Evolutionary conservation across 345 rosid genomes (phyloP).

Genomic region (Pelargonium nanum): DNA sequence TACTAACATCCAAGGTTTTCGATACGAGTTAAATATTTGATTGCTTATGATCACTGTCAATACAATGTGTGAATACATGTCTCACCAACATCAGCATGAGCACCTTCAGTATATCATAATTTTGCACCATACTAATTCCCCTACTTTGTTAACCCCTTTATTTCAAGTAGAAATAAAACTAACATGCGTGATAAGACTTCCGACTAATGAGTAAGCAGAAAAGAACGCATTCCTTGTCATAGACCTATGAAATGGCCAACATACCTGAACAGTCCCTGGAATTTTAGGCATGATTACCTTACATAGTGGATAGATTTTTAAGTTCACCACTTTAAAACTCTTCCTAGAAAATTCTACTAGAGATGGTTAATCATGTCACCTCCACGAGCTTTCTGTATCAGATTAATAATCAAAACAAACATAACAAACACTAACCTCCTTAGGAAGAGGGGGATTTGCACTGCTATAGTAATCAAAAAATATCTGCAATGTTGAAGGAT

Average conservation of each 20-base stretch:
- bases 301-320: not conserved
- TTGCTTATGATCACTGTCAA: not conserved
- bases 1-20: not conserved
- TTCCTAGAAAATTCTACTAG: not conserved
- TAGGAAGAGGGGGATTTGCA: constrained; percentile 70
- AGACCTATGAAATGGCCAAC: not conserved
- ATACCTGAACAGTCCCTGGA: not conserved
- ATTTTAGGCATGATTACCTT: not conserved
- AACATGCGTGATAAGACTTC: not conserved
- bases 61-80: not conserved
- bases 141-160: not conserved
- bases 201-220: not conserved
- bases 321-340: not conserved
- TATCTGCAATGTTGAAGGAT: constrained; percentile 80
- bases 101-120: not conserved
- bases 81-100: not conserved
- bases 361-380: not conserved
- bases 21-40: not conserved
- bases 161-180: not conserved
- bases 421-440: constrained; percentile 53
- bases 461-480: constrained; percentile 91
- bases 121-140: not conserved
- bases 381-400: not conserved
- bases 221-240: not conserved
- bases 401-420: not conserved